These are phyloP conservation scores for Biscogniauxia mediterranea DNA, from an alignment of 2,329 filamentous ascomycete genomes.

Conservation along the genomic window DNA sequence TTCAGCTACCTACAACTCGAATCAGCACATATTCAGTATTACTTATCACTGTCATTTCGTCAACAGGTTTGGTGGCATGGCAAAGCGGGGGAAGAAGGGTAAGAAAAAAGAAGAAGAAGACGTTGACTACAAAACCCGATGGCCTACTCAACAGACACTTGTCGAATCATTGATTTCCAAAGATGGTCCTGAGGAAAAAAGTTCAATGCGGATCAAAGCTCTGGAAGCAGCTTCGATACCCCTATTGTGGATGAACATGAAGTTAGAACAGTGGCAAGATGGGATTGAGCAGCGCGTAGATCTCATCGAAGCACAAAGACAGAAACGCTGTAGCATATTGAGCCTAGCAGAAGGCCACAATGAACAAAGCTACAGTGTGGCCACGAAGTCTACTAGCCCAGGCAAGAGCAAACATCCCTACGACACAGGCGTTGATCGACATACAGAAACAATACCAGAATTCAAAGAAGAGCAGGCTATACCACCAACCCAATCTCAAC, in stretches of 20 bases:
- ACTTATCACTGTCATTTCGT: not conserved
- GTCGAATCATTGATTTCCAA: slow-evolving; percentile 18
- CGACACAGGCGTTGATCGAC: slow-evolving; percentile 24
- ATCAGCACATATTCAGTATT: too few relatives aligned
- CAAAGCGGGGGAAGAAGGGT: not conserved
- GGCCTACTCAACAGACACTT: slow-evolving; percentile 31
- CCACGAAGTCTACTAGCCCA: slow-evolving; percentile 11
- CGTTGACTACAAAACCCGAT: slow-evolving; percentile 29
- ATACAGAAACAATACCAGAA: not conserved
- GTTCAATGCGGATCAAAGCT: slow-evolving; percentile 18
- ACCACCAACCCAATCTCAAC: not conserved
- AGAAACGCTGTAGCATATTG: slow-evolving; percentile 9
- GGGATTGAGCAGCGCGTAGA: slow-evolving; percentile 21
- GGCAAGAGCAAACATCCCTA: slow-evolving; percentile 33
- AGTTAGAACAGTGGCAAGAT: slow-evolving; percentile 25
- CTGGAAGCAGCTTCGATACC: slow-evolving; percentile 20
- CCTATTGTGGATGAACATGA: slow-evolving; percentile 22
- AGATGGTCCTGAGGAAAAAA: not conserved
- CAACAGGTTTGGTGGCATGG: not conserved
- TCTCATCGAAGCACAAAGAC: slow-evolving; percentile 17
- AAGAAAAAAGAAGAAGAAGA: slow-evolving; percentile 10
- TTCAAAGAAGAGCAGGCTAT: too few relatives aligned
- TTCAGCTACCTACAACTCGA: too few relatives aligned
- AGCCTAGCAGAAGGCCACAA: slow-evolving; percentile 2
- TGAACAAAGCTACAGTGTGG: not conserved